Conservation (phyloP, 768 basidiomycete species). For the Lyophyllum semitale region DNA sequence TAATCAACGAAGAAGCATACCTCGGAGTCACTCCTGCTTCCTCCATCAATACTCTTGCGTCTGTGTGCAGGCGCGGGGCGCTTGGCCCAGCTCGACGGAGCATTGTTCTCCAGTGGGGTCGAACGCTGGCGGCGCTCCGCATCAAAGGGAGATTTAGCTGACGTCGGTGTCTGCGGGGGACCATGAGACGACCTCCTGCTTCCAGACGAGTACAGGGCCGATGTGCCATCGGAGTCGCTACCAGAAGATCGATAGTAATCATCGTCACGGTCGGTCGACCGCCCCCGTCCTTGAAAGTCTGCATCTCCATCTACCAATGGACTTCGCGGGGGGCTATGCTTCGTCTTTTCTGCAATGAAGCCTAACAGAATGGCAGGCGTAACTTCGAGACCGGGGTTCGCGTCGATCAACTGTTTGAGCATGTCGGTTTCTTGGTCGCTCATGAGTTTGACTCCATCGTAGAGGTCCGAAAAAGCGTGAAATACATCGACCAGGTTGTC, state of each 20-base stretch:
- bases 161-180: constrained; percentile 54
- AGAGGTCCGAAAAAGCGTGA: constrained; percentile 58
- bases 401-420: constrained; percentile 57
- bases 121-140: constrained; percentile 69
- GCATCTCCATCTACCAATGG: constrained; percentile 34
- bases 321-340: constrained; percentile 42
- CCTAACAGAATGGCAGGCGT: constrained; percentile 66
- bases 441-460: constrained; percentile 65
- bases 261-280: constrained; percentile 32
- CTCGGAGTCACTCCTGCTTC: constrained; percentile 78
- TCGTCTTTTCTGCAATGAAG: constrained; percentile 66
- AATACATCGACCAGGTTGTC: constrained; percentile 73
- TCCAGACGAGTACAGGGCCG: constrained; percentile 27
- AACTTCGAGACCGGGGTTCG: constrained; percentile 65
- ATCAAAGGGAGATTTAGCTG: constrained; percentile 68
- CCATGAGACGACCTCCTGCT: constrained; percentile 59
- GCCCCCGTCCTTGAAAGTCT: constrained; percentile 38
- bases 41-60: constrained; percentile 75
- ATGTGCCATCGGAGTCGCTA: constrained; percentile 48
- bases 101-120: constrained; percentile 55
- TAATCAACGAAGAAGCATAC: constrained; percentile 38
- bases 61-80: constrained; percentile 68
- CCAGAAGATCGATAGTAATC: constrained; percentile 54
- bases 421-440: constrained; percentile 59
- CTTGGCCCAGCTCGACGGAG: constrained; percentile 77